These are phyloP conservation scores for Simmondsia chinensis DNA, from an alignment of 148 eudicot species.

Conservation along the genomic window DNA sequence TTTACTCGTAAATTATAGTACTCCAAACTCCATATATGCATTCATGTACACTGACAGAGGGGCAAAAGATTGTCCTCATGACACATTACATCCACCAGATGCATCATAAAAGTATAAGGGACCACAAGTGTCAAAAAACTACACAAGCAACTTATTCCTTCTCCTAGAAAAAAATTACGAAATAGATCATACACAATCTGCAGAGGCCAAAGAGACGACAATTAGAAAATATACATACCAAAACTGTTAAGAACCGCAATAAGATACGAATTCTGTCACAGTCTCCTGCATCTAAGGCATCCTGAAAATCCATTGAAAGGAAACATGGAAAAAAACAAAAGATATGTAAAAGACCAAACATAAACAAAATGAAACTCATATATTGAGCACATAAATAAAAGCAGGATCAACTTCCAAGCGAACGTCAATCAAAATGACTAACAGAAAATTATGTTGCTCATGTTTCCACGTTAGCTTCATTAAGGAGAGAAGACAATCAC, in stretches of 20 bases:
- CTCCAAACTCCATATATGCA: too few relatives aligned
- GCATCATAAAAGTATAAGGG: too few relatives aligned
- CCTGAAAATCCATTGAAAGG: slow-evolving; percentile 29
- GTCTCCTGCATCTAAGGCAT: slow-evolving; percentile 53
- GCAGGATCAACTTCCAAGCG: too few relatives aligned
- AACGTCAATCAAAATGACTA: background rate
- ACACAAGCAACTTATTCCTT: background rate
- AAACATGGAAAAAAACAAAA: background rate
- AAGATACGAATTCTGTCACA: slow-evolving; percentile 75
- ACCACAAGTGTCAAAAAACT: background rate
- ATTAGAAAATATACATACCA: slow-evolving; percentile 47
- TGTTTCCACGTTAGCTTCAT: too few relatives aligned
- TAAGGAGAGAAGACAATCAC: too few relatives aligned
- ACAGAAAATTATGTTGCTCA: too few relatives aligned
- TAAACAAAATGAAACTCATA: background rate
- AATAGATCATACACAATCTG: background rate
- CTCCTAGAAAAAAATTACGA: background rate
- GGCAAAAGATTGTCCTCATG: too few relatives aligned
- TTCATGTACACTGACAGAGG: too few relatives aligned
- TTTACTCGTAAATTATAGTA: too few relatives aligned
- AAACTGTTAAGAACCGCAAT: slow-evolving; percentile 72
- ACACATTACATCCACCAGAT: too few relatives aligned
- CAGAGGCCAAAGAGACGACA: too few relatives aligned
- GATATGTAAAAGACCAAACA: background rate
- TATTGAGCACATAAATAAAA: too few relatives aligned